Base-by-base conservation (phyloP, 495 filamentous ascomycete species). In the Tirmania nivea region DNA sequence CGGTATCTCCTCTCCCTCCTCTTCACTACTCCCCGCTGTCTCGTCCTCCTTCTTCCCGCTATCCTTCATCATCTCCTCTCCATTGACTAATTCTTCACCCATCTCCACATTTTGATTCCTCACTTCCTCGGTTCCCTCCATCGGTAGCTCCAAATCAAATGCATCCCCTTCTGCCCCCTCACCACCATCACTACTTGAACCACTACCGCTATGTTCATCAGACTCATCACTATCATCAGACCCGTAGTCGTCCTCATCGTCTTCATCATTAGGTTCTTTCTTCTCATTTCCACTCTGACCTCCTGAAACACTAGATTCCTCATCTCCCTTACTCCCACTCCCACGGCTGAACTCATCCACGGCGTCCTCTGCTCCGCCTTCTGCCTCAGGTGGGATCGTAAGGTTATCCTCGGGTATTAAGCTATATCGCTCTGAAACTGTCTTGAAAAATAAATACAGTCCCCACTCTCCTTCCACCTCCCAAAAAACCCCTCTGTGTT, bases 401-500 rank as follows among this genome's bases (percentile, higher is more conserved):
- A 94, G 93, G 63, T 88, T 94, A 65, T 96, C 90, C 53, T 85
- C 78, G 2, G 85, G 86, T 48, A 97, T 80, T 34, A 96, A 75
- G 42, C 77, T 75, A 66, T 94, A 96, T 59, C 77, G 73, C 61
- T 96, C 90, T 61, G 87, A 94, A 34, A 96, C 88, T 0, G 81
- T 92, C 73, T 95, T 96, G 73, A 96, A 96, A 56, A 97, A 81
- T 39, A 90, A 73, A 65, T 96, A 97, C 1, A 97, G 67, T 10
- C 90, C 90, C 49, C 81, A 81, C 63, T 83, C 75, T 11, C 74
- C 75, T 66, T 97, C 92, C n/a, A 95, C 81, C 39, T 83, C 78
- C 87, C 88, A 95, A 63, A 96, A 97, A n/a, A 93, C 80, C 50
- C 78, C 78, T 17, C 86, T 78, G 63, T 97, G 90, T 66, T 94